Base-by-base conservation (phyloP, 2,329 filamentous ascomycete genomes). In the Amesomyces nigricolor region DNA sequence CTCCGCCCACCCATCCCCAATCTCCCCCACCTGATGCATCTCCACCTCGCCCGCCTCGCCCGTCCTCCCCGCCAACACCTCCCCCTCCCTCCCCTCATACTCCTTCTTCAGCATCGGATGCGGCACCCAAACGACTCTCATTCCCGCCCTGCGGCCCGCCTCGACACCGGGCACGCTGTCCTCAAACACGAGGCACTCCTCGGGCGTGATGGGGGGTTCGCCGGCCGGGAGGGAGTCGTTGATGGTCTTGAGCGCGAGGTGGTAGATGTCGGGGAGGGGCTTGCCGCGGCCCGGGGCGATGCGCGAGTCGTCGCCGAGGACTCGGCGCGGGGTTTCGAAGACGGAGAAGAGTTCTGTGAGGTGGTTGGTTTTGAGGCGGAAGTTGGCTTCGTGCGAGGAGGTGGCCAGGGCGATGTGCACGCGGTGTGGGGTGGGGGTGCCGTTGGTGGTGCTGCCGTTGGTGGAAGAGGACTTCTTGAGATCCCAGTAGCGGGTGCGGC, bases 111-210 rank as follows among this genome's bases (percentile, higher is more conserved):
- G 73, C 66, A 83, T 88, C 1, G 84, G 82, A 72, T 97, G 91
- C 22, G 94, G 94, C 63, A 84, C 87, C 94, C 94, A 99, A 1
- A 96, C 78, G 11, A 95, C 91, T 62, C 92, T 84, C 92, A 97
- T 97, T 0, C 92, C 92, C 0, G 94, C 94, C 62, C 94, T 82
- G 51, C 94, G 78, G 4, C 91, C 94, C 2, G 90, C 84, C 73
- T 99, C 94, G 2, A 96, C 90, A 4, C 94, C 94, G 0, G 91
- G 89, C 1, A 97, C 91, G 45, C 87, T 89, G 71, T 99, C 94
- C 73, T 99, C 94, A 65, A 99, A 97, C 0, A 97, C 94, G 14
- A 99, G 77, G 68, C 94, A 97, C 71, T 97, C 92, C 62, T 88
- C 87, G 0, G 91, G 90, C 52, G 68, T 77, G 60, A 99, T 86